Evolutionary conservation across 2,329 filamentous ascomycete genomes (phyloP).

Genomic region (Gyromitra esculenta): DNA sequence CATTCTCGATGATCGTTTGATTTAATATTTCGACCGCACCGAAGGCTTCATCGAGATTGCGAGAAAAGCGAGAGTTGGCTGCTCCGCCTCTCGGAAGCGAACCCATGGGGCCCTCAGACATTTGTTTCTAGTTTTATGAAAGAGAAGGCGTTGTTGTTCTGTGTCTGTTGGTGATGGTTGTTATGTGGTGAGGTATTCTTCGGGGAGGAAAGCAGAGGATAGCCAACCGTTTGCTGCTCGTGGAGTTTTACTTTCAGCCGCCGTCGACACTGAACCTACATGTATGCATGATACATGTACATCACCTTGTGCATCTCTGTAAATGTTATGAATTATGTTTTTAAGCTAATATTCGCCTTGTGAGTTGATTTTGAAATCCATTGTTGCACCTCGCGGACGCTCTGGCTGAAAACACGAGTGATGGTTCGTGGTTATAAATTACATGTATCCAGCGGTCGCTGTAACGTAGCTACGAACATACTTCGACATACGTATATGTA

Average conservation of each 20-base stretch:
- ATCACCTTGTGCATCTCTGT: background rate
- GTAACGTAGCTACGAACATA: background rate
- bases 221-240: background rate
- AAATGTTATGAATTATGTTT: background rate
- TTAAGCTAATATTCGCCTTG: background rate
- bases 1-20: background rate
- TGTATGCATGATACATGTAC: no score
- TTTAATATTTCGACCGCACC: background rate
- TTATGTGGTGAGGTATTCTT: background rate
- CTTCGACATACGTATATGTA: background rate
- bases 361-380: no score
- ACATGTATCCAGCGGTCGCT: background rate
- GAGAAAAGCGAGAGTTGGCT: background rate
- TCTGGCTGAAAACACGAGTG: background rate
- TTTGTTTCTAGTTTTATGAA: background rate
- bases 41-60: conserved; percentile 6
- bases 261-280: background rate
- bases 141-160: background rate
- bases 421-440: background rate
- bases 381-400: no score
- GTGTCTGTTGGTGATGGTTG: no score
- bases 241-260: background rate
- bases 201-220: background rate
- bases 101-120: background rate
- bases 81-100: background rate